These are phyloP conservation scores for Geosmithia morbida DNA, from an alignment of 2,329 filamentous ascomycete species.

Conservation along the genomic window DNA sequence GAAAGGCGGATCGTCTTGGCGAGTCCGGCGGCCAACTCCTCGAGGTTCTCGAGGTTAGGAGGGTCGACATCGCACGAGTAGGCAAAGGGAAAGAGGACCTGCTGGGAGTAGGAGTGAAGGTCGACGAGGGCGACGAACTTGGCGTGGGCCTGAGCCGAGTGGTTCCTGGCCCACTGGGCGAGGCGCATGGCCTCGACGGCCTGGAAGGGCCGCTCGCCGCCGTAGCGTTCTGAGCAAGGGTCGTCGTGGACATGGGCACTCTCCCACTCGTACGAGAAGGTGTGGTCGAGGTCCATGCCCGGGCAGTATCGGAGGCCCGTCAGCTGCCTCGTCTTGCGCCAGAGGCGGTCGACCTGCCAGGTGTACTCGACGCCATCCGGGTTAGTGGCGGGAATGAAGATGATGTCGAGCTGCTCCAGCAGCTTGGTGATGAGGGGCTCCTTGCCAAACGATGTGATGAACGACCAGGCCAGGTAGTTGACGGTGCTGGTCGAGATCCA, in stretches of 20 bases:
- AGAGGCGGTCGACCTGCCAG: conserved; percentile 82
- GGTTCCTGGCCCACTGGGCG: conserved; percentile 69
- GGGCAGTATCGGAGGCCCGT: conserved; percentile 73
- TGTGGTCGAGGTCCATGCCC: conserved; percentile 79
- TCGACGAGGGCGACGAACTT: conserved; percentile 79
- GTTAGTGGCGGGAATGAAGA: conserved; percentile 81
- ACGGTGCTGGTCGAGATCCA: conserved; percentile 93
- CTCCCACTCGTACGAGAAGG: conserved; percentile 78
- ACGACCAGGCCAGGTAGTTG: conserved; percentile 77
- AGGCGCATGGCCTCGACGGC: conserved; percentile 64
- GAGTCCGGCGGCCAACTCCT: conserved; percentile 78
- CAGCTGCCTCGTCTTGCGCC: conserved; percentile 85
- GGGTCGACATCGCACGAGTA: conserved; percentile 69
- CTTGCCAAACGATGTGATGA: conserved; percentile 74
- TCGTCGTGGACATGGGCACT: conserved; percentile 49
- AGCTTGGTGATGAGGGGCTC: conserved; percentile 57
- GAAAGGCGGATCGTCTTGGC: conserved; percentile 80
- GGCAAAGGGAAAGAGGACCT: conserved; percentile 84
- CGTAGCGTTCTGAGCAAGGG: conserved; percentile 83
- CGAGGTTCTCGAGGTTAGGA: conserved; percentile 78
- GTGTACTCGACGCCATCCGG: conserved; percentile 91
- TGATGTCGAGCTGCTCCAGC: conserved; percentile 70
- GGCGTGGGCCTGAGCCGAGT: conserved; percentile 55
- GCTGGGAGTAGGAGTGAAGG: conserved; percentile 88
- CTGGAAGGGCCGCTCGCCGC: conserved; percentile 71